Conservation (phyloP, 305 asterid species). For the Lippia alba region DNA sequence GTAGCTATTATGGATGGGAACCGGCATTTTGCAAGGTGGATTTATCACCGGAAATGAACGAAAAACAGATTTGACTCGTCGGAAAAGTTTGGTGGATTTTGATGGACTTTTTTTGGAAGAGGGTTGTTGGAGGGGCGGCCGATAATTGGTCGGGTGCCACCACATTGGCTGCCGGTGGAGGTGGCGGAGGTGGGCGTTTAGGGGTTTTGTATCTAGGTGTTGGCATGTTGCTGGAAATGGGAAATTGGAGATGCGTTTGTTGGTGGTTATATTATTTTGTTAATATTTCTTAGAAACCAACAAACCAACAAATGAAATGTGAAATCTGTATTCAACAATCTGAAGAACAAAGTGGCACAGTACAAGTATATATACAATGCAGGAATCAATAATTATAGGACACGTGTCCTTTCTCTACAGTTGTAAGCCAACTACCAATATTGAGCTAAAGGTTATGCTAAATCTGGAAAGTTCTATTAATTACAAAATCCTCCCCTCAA, state of each 20-base stretch:
- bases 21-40: constrained; percentile 89
- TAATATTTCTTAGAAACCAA: too few relatives aligned
- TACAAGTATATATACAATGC: too few relatives aligned
- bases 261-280: constrained; percentile 4
- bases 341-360: too few relatives aligned
- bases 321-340: too few relatives aligned
- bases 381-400: too few relatives aligned
- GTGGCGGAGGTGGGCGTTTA: constrained; percentile 41
- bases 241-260: background rate
- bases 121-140: constrained; percentile 57
- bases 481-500: too few relatives aligned
- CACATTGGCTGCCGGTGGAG: constrained; percentile 47
- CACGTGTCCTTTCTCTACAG: too few relatives aligned
- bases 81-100: constrained; percentile 61
- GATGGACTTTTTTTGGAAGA: constrained; percentile 56
- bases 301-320: too few relatives aligned
- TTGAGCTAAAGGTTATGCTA: too few relatives aligned
- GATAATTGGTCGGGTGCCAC: constrained; percentile 50
- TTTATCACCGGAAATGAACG: constrained; percentile 80
- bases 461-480: too few relatives aligned
- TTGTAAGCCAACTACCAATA: too few relatives aligned
- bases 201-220: constrained; percentile 45
- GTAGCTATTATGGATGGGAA: constrained; percentile 35
- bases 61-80: constrained; percentile 70
- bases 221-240: constrained; percentile 39